Evolutionary conservation across 257 asterid species (phyloP).

Genomic region (Cruciata laevipes): DNA sequence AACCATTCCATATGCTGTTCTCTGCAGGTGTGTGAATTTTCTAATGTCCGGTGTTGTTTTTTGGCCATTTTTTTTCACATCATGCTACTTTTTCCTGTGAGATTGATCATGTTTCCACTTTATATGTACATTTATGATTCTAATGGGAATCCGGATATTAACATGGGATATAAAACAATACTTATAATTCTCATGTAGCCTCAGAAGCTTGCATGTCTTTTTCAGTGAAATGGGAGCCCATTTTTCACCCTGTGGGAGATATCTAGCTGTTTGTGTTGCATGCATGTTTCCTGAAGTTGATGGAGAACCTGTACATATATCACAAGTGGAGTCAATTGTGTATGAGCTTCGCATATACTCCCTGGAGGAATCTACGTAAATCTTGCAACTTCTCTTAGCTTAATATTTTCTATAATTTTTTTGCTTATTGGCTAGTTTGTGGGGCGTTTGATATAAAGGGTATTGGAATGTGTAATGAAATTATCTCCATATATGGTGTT

Average conservation of each 20-base stretch:
- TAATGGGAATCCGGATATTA: background rate
- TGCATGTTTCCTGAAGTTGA: conserved; percentile 73
- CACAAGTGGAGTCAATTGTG: conserved; percentile 67
- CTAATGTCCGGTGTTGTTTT: background rate
- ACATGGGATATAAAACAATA: background rate
- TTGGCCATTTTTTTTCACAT: conserved; percentile 4
- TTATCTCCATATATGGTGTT: background rate
- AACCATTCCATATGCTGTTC: conserved; percentile 86
- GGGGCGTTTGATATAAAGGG: background rate
- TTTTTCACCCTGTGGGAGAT: conserved; percentile 92
- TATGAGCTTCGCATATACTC: conserved; percentile 91
- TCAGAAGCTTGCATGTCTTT: background rate
- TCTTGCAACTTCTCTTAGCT: conserved; percentile 9
- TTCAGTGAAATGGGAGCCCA: conserved; percentile 94
- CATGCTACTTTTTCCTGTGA: background rate
- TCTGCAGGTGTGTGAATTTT: conserved; percentile 57
- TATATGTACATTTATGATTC: background rate
- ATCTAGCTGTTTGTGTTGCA: conserved; percentile 91
- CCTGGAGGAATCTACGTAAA: conserved; percentile 86
- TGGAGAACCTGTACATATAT: conserved; percentile 55
- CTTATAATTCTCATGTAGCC: background rate
- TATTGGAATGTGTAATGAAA: background rate
- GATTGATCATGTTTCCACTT: background rate
- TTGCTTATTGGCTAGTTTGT: background rate
- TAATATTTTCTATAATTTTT: background rate